These are phyloP conservation scores for Wallacemonas sp. DNA, from an alignment of 208 protist genomes.

Conservation along the genomic window DNA sequence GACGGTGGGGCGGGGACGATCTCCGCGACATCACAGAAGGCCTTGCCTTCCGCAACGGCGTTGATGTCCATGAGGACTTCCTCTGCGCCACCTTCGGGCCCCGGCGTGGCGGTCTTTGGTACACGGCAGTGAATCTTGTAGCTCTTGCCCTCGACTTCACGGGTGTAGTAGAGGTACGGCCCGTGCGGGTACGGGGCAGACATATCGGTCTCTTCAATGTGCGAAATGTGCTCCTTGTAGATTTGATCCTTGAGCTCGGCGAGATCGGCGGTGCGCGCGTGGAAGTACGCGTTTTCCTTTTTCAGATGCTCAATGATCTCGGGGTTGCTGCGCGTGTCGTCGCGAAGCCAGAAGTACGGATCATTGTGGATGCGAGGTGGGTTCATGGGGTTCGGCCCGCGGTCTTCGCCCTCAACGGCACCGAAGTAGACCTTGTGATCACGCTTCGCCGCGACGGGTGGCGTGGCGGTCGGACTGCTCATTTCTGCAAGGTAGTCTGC, in stretches of 20 bases:
- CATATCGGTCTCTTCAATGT: constrained; percentile 86
- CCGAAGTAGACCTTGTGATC: constrained; percentile 77
- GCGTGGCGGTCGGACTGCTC: constrained; percentile 8
- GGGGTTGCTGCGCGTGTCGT: constrained; percentile 65
- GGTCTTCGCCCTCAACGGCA: constrained; percentile 79
- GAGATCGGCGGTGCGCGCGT: constrained; percentile 61
- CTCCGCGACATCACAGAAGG: constrained; percentile 68
- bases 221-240: constrained; percentile 84
- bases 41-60: constrained; percentile 72
- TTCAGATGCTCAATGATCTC: constrained; percentile 83
- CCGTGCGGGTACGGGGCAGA: constrained; percentile 69
- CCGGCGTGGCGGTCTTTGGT: constrained; percentile 36
- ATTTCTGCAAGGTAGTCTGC: constrained; percentile 10
- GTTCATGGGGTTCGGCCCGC: constrained; percentile 83
- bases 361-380: constrained; percentile 72
- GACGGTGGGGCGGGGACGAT: constrained; percentile 53
- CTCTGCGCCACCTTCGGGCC: constrained; percentile 40
- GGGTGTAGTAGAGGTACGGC: constrained; percentile 81
- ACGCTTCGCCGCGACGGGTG: constrained; percentile 60
- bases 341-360: constrained; percentile 84
- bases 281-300: constrained; percentile 79
- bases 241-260: constrained; percentile 52
- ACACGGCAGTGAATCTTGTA: constrained; percentile 90
- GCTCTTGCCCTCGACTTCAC: constrained; percentile 74
- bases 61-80: constrained; percentile 86